phyloP scores from a whole-genome alignment of 2,329 filamentous ascomycete genomes.

The Tolypocladium ovalisporum region DNA sequence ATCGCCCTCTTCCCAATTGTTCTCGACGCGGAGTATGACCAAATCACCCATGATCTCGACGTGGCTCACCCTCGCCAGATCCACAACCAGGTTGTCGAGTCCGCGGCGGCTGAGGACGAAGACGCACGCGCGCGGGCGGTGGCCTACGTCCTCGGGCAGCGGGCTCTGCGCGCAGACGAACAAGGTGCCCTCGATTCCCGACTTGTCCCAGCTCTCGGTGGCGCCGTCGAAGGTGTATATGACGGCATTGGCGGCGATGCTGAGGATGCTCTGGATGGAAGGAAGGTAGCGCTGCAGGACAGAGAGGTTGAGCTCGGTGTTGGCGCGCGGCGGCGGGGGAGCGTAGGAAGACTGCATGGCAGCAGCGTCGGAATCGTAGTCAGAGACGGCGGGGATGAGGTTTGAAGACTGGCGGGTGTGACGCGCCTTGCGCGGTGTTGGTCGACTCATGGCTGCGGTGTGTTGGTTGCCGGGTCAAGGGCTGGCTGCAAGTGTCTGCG shows the following conservation, averaged over 20 bases:
- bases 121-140: conserved; percentile 40
- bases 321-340: conserved; percentile 51
- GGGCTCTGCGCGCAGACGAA: conserved; percentile 66
- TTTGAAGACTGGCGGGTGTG: conserved; percentile 31
- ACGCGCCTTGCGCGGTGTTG: conserved; percentile 27
- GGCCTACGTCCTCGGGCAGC: conserved; percentile 20
- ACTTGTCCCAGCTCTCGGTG: conserved; percentile 69
- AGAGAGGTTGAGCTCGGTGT: conserved; percentile 76
- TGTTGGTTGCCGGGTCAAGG: background rate
- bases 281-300: conserved; percentile 77
- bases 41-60: conserved; percentile 52
- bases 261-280: conserved; percentile 59
- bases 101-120: conserved; percentile 65
- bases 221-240: conserved; percentile 67
- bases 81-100: conserved; percentile 58
- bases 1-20: conserved; percentile 20
- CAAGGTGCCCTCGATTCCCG: conserved; percentile 73
- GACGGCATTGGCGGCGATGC: conserved; percentile 75
- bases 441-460: conserved; percentile 28
- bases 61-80: conserved; percentile 48
- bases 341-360: conserved; percentile 25
- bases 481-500: background rate
- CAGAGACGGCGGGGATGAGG: conserved; percentile 32
- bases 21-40: conserved; percentile 35
- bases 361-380: conserved; percentile 58